phyloP scores from a whole-genome alignment of 345 rosid species.

The Rhodamnia rubescens region DNA sequence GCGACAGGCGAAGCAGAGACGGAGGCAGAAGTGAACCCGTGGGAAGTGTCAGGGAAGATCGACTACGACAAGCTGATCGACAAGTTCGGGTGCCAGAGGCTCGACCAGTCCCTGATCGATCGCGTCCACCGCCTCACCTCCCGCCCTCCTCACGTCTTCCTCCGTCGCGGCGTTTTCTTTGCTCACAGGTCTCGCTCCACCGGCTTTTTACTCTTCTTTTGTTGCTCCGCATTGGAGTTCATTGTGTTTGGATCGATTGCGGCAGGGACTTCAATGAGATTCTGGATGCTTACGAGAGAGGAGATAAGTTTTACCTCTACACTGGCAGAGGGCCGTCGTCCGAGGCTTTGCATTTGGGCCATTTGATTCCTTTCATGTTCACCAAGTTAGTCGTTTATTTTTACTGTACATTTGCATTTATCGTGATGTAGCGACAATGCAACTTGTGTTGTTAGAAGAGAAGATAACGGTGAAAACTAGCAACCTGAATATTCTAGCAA shows the following conservation, averaged over 20 bases:
- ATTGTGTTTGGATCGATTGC: neutral
- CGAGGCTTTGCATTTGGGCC: slow-evolving; percentile 84
- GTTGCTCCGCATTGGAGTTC: neutral
- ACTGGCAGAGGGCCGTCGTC: slow-evolving; percentile 98
- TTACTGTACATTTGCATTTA: neutral
- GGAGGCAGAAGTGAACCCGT: slow-evolving; percentile 78
- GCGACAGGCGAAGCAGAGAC: slow-evolving; percentile 19
- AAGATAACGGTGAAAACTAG: neutral
- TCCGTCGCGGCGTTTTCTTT: slow-evolving; percentile 89
- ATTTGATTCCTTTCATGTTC: slow-evolving; percentile 92
- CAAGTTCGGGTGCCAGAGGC: slow-evolving; percentile 77
- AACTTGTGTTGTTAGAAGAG: neutral
- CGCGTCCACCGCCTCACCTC: slow-evolving; percentile 71
- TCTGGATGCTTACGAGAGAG: slow-evolving; percentile 68
- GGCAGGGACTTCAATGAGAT: slow-evolving; percentile 63
- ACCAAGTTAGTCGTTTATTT: slow-evolving; percentile 48
- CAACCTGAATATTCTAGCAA: neutral
- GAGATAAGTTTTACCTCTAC: slow-evolving; percentile 77
- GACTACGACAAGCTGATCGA: slow-evolving; percentile 91
- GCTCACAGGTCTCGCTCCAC: slow-evolving; percentile 47
- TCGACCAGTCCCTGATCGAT: slow-evolving; percentile 43
- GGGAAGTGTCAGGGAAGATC: slow-evolving; percentile 80
- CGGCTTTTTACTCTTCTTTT: neutral
- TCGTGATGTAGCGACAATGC: neutral
- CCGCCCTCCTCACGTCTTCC: slow-evolving; percentile 67